These are phyloP conservation scores for Lentinula boryana DNA, from an alignment of 768 basidiomycete species.

Conservation along the genomic window DNA sequence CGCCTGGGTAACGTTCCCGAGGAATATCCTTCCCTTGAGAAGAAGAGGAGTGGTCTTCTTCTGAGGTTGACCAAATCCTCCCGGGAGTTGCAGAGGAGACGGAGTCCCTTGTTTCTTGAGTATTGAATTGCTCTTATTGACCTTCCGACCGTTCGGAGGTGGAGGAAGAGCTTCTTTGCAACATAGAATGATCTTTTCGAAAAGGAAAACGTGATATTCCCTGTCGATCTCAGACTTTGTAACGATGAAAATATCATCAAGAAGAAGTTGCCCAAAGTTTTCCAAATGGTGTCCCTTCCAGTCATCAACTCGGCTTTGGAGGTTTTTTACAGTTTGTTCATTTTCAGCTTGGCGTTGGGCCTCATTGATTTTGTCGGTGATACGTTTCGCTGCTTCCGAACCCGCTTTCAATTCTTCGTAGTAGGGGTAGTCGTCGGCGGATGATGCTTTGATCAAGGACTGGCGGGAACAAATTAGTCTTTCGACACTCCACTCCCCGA, in stretches of 20 bases:
- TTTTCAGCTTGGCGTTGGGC: constrained; percentile 91
- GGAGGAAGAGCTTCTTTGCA: constrained; percentile 83
- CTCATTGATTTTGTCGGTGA: constrained; percentile 95
- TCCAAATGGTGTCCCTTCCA: constrained; percentile 98
- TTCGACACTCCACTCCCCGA: background rate
- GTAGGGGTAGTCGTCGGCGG: constrained; percentile 55
- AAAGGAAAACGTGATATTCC: constrained; percentile 98
- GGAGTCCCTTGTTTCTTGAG: constrained; percentile 73
- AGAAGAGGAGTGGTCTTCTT: constrained; percentile 78
- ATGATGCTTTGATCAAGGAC: constrained; percentile 74
- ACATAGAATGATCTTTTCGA: constrained; percentile 98
- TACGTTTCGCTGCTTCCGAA: constrained; percentile 81
- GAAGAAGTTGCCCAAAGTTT: constrained; percentile 89
- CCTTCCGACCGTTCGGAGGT: constrained; percentile 58
- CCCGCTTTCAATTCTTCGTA: constrained; percentile 82
- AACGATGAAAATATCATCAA: constrained; percentile 94
- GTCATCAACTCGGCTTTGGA: constrained; percentile 85
- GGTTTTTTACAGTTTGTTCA: constrained; percentile 79
- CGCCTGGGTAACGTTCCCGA: constrained; percentile 91
- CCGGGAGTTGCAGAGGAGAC: constrained; percentile 40
- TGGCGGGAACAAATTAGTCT: constrained; percentile 21
- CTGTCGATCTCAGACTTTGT: constrained; percentile 95
- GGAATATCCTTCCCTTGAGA: constrained; percentile 93
- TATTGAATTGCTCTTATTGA: constrained; percentile 80
- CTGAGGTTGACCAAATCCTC: constrained; percentile 43